Conservation (phyloP, 176 grass and related monocot genomes). For the Triticum dicoccoides region DNA sequence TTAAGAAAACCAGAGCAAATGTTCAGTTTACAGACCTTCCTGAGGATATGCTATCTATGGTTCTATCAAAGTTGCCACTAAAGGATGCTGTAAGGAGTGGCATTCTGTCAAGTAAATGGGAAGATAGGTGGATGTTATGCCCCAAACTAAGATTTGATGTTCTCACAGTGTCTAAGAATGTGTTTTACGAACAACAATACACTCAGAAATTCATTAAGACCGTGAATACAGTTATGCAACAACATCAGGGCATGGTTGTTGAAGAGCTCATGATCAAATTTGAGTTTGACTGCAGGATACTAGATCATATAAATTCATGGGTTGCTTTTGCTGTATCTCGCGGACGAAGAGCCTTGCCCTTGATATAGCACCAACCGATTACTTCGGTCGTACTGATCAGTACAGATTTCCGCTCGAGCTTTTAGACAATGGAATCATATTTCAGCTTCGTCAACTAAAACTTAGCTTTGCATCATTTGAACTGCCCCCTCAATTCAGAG, state of each 20-base stretch:
- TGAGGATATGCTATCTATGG: not conserved
- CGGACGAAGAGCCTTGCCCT: not conserved
- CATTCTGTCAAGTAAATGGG: not conserved
- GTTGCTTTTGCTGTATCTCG: not conserved
- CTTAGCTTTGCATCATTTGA: not conserved
- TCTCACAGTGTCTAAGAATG: not conserved
- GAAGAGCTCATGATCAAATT: slow-evolving; percentile 2
- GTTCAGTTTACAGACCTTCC: too few species aligned
- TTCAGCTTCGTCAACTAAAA: not conserved
- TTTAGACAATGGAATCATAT: not conserved
- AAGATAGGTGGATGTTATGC: not conserved
- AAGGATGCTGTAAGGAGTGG: not conserved
- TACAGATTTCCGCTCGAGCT: slow-evolving; percentile 15
- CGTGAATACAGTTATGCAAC: slow-evolving; percentile 6
- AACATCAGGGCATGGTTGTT: not conserved
- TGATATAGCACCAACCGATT: not conserved
- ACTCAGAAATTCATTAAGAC: not conserved
- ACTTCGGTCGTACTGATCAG: not conserved
- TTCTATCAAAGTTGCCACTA: slow-evolving; percentile 6
- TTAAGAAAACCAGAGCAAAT: too few species aligned
- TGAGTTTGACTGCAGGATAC: not conserved
- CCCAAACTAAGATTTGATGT: slow-evolving; percentile 13
- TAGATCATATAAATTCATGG: not conserved
- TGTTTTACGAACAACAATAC: not conserved
- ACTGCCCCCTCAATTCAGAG: not conserved